Evolutionary conservation across 495 filamentous ascomycete genomes (phyloP), one percentile per base, ranked within the genome.

Genomic region (Aspergillus biplanus): DNA sequence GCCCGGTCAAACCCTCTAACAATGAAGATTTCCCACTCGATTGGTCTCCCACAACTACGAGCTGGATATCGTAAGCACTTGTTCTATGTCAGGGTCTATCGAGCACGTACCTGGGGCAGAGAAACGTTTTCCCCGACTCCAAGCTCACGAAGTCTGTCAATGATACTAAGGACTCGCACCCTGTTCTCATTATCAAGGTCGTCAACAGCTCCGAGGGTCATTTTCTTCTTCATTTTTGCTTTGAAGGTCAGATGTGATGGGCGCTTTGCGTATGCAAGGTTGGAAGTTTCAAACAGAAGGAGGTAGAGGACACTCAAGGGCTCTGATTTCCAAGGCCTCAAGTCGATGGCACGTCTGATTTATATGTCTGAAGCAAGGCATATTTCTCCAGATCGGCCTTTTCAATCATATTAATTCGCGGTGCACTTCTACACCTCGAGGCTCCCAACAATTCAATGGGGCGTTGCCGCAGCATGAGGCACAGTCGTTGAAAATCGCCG

Each of bases 21-120:
- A 83, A 68, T 0, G 81, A 86, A 37, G 71, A 78, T 63, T 87
- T 87, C 13, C 85, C 83, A 6, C 78, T 80, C 0, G 79, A 83
- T 54, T 80, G 78, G 39, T 81, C 78, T 2, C 78, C 78, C 7
- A 75, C 72, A 3, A 82, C 78, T 5, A 82, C 75, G 4, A 82
- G 65, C 71, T 80, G 39, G 52, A 15, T 27, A 35, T 27, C 1
- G 27, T 59, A 46, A 64, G 62, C 1, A 12, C 5, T 6, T 2
- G 12, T 4, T 33, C 5, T 15, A 6, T 16, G 37, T 27, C 13
- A 16, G 16, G 6, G 11, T 59, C 15, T 33, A 15, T 16, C 5
- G 4, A 3, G 7, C 18, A 42, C 64, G 34, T 67, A 78, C 76
- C 63, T 80, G 76, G 4, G 76, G 77, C 5, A 79, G 67, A 11